These are phyloP conservation scores for Epichloe sibirici DNA, from an alignment of 2,329 filamentous ascomycete genomes.

Conservation along the genomic window DNA sequence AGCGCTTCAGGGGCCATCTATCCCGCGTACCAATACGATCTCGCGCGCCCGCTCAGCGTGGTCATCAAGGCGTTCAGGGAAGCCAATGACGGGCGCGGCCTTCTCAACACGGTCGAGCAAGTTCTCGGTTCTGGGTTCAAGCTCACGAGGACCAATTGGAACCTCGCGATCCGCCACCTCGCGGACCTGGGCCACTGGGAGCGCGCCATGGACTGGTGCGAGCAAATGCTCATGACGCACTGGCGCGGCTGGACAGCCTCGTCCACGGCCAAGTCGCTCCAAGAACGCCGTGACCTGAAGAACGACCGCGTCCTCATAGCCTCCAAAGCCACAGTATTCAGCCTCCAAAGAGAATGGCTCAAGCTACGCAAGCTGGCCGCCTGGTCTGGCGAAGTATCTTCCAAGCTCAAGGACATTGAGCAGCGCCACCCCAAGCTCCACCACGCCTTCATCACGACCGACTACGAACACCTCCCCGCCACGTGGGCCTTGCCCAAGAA, in stretches of 20 bases:
- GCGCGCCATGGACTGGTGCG: constrained; percentile 63
- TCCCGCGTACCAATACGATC: constrained; percentile 38
- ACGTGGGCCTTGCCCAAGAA: constrained; percentile 14
- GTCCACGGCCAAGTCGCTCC: constrained; percentile 9
- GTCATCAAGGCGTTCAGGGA: constrained; percentile 34
- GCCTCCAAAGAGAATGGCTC: constrained; percentile 37
- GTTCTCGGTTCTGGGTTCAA: constrained; percentile 56
- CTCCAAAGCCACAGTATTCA: constrained; percentile 30
- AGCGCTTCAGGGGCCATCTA: constrained; percentile 23
- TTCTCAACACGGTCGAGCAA: constrained; percentile 39
- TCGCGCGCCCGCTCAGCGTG: constrained; percentile 35
- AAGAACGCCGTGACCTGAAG: constrained; percentile 27
- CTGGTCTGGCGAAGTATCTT: constrained; percentile 36
- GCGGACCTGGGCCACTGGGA: constrained; percentile 44
- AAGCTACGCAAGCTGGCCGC: constrained; percentile 34
- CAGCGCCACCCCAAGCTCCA: constrained; percentile 27
- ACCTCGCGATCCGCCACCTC: constrained; percentile 59
- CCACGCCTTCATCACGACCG: constrained; percentile 25
- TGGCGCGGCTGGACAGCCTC: constrained; percentile 59
- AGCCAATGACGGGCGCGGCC: constrained; percentile 28
- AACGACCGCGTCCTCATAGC: constrained; percentile 21
- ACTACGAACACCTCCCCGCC: constrained; percentile 17
- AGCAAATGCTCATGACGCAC: constrained; percentile 62
- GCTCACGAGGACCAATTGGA: constrained; percentile 70
- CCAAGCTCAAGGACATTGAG: constrained; percentile 25